Evolutionary conservation across 768 basidiomycete species (phyloP).

Genomic region (Trametes gibbosa): DNA sequence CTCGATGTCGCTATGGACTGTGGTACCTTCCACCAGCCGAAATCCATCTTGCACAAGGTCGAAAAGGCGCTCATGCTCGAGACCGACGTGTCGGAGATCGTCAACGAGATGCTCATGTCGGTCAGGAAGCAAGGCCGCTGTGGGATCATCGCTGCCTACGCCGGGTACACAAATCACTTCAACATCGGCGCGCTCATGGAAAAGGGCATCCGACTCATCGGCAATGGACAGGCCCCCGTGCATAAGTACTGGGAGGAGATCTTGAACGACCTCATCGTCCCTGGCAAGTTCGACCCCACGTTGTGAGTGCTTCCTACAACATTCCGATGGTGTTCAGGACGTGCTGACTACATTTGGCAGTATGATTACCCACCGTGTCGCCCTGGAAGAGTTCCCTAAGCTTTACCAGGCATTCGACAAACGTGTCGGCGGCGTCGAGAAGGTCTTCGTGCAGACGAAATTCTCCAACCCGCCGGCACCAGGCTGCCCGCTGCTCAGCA

Average conservation of each 20-base stretch:
- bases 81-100: conserved; percentile 68
- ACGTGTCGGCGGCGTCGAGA: conserved; percentile 54
- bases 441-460: conserved; percentile 74
- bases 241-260: conserved; percentile 75
- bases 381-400: conserved; percentile 63
- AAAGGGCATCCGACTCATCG: conserved; percentile 68
- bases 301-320: conserved; percentile 40
- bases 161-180: conserved; percentile 63
- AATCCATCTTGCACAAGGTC: conserved; percentile 59
- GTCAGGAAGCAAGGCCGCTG: conserved; percentile 50
- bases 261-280: conserved; percentile 57
- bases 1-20: conserved; percentile 63
- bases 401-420: conserved; percentile 66
- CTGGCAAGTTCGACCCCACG: conserved; percentile 63
- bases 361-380: conserved; percentile 56
- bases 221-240: conserved; percentile 74
- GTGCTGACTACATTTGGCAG: conserved; percentile 22
- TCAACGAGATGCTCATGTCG: conserved; percentile 48
- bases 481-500: conserved; percentile 50
- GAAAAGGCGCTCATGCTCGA: conserved; percentile 73
- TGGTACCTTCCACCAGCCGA: conserved; percentile 69
- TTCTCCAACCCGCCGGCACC: conserved; percentile 43
- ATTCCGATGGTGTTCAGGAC: not conserved
- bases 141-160: conserved; percentile 69
- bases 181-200: conserved; percentile 78